Conservation (phyloP, 192 early-diverging fungal genomes). For the Backusella macrospora region DNA sequence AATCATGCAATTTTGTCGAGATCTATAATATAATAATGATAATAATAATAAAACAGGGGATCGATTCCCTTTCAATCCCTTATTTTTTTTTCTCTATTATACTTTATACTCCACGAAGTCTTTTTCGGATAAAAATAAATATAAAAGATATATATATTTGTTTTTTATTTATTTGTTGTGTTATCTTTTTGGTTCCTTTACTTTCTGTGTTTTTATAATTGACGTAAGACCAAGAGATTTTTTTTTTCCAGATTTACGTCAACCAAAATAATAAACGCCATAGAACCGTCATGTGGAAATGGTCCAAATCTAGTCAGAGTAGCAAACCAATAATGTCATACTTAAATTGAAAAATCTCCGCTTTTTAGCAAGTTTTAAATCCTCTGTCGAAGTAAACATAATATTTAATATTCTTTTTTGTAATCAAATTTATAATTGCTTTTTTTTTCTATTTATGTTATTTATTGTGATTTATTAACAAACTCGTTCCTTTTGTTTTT, state of each 20-base stretch:
- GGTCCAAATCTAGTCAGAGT: not conserved
- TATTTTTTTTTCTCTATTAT: not conserved
- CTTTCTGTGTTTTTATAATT: not conserved
- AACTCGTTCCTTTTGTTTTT: not conserved
- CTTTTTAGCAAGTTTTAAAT: constrained; percentile 14
- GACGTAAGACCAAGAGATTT: not conserved
- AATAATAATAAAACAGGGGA: constrained; percentile 4
- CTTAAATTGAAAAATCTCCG: constrained; percentile 16
- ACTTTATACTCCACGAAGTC: too few relatives aligned
- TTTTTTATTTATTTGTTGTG: not conserved
- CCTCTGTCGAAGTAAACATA: constrained; percentile 6
- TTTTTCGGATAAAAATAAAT: not conserved
- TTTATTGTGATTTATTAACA: not conserved
- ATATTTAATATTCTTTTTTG: not conserved
- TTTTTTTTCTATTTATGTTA: constrained; percentile 3
- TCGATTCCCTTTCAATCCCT: not conserved
- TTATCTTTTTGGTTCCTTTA: too few relatives aligned
- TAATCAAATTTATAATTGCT: not conserved
- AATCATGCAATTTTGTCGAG: constrained; percentile 1
- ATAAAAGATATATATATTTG: not conserved
- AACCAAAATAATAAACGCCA: constrained; percentile 12
- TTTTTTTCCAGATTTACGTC: not conserved
- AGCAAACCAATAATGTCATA: not conserved
- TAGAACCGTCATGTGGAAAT: constrained; percentile 9
- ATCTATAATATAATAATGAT: not conserved